These are phyloP conservation scores for Penicillium polonicum DNA, from an alignment of 2,329 filamentous ascomycete species.

Conservation along the genomic window DNA sequence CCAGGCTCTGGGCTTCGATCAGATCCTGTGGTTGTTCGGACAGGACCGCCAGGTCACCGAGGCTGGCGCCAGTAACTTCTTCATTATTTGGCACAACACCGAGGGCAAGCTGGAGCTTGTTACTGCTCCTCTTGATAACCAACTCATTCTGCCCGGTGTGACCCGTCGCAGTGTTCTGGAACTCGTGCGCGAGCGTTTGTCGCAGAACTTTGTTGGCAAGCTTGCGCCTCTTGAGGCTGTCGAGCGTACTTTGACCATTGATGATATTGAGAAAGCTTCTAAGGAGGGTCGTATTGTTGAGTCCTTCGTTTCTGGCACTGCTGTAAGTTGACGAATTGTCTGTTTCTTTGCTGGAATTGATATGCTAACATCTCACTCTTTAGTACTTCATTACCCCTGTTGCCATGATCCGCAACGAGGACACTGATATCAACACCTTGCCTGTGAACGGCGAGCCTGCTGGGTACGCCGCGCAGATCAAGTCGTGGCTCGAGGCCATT, in stretches of 20 bases:
- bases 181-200: conserved; percentile 64
- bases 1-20: conserved; percentile 70
- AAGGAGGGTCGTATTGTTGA: conserved; percentile 76
- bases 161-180: conserved; percentile 80
- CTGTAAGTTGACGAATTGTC: conserved; percentile 54
- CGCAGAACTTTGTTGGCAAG: conserved; percentile 38
- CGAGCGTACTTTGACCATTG: conserved; percentile 79
- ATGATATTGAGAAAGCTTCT: conserved; percentile 70
- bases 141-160: conserved; percentile 83
- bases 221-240: conserved; percentile 76
- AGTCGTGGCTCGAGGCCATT: conserved; percentile 67
- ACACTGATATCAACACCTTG: conserved; percentile 59
- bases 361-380: conserved; percentile 5
- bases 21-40: conserved; percentile 93
- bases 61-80: conserved; percentile 90
- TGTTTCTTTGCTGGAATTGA: neutral
- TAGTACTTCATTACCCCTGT: conserved; percentile 71
- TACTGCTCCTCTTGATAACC: conserved; percentile 78
- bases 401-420: conserved; percentile 66
- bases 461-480: conserved; percentile 51
- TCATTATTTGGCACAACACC: conserved; percentile 68
- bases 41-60: conserved; percentile 77
- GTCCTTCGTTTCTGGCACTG: conserved; percentile 83
- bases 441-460: conserved; percentile 29
- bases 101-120: conserved; percentile 68